Evolutionary conservation across 2,329 filamentous ascomycete species (phyloP).

Genomic region (Ophiostoma sp.): DNA sequence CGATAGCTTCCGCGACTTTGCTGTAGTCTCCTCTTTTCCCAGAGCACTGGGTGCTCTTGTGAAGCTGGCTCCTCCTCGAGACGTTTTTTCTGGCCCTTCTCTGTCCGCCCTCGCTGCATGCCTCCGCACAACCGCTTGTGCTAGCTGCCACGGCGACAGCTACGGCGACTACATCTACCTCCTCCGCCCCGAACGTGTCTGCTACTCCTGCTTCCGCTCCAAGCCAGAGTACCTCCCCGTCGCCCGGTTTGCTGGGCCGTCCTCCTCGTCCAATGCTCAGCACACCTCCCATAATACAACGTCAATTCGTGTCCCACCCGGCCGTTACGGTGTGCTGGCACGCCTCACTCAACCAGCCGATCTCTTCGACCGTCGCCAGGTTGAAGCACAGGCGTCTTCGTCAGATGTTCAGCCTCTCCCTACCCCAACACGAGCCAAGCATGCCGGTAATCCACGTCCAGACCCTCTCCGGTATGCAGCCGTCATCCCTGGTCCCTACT

Average conservation of each 20-base stretch:
- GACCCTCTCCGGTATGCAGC: conserved; percentile 25
- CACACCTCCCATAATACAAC: conserved; percentile 3
- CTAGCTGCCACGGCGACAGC: conserved; percentile 20
- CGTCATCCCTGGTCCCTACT: conserved; percentile 26
- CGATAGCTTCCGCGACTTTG: conserved; percentile 23
- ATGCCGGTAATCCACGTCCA: conserved; percentile 12
- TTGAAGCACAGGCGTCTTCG: background rate
- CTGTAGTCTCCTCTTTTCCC: conserved; percentile 24
- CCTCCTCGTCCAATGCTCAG: background rate
- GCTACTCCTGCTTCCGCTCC: conserved; percentile 26
- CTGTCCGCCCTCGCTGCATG: conserved; percentile 23
- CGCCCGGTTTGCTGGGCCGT: conserved; percentile 13
- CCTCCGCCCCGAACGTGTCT: conserved; percentile 24
- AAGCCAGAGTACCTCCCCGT: conserved; percentile 25
- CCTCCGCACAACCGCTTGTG: conserved; percentile 21
- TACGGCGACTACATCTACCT: conserved; percentile 27
- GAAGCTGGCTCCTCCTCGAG: background rate
- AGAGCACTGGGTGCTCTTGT: conserved; percentile 24
- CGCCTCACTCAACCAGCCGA: conserved; percentile 22
- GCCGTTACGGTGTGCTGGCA: conserved; percentile 25
- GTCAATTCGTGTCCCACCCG: conserved; percentile 21
- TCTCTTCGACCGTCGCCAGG: conserved; percentile 22
- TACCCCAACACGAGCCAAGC: background rate
- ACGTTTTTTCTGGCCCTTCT: background rate
- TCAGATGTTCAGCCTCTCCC: background rate